A percentile compares a stretch with the other conserved stretches of the same genome.
Conservation (phyloP, 2,329 filamentous ascomycete species). For the Colletotrichum acutatum region DNA sequence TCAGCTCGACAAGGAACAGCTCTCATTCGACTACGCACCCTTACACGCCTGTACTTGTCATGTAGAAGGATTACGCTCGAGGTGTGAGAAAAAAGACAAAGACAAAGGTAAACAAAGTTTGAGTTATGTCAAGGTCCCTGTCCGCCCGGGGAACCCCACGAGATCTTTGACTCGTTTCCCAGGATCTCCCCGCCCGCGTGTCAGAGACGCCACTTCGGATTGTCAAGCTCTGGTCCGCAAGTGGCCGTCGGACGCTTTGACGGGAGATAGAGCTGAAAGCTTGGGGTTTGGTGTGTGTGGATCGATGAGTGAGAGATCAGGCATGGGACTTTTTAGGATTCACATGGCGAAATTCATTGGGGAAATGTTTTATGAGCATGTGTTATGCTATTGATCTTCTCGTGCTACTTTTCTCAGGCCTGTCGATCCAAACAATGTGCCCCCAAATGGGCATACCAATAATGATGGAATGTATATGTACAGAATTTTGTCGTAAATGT, state of each 20-base stretch:
- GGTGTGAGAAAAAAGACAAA: too few species aligned
- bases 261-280: background rate
- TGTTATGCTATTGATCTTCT: too few species aligned
- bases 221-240: background rate
- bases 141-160: background rate
- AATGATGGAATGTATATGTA: too few species aligned
- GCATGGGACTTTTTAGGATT: too few species aligned
- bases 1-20: slow-evolving; percentile 27
- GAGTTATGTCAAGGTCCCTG: slow-evolving; percentile 17
- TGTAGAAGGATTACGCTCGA: too few species aligned
- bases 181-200: background rate
- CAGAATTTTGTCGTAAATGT: slow-evolving; percentile 41
- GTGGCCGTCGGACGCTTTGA: background rate
- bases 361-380: too few species aligned
- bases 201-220: background rate
- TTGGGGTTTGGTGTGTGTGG: background rate
- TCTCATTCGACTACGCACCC: background rate
- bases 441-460: too few species aligned
- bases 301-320: too few species aligned
- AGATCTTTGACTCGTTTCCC: background rate
- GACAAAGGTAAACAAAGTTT: background rate
- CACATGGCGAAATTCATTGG: too few species aligned
- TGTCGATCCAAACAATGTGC: too few species aligned
- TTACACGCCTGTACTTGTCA: background rate
- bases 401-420: too few species aligned